Conservation (phyloP, 2,329 filamentous ascomycete species). For the Metarhizium rileyi region DNA sequence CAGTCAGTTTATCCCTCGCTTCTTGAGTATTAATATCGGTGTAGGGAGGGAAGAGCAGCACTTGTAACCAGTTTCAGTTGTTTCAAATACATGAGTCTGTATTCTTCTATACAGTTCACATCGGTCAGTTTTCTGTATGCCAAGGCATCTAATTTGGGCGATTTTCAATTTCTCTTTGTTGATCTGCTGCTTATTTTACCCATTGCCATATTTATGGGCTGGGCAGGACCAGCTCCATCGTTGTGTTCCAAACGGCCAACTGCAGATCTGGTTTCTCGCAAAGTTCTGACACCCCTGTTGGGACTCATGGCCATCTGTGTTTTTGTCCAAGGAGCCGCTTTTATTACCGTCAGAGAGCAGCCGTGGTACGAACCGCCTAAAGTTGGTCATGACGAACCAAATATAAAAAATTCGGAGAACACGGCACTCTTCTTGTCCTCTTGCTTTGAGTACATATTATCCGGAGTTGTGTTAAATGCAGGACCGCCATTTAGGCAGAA, state of each 20-base stretch:
- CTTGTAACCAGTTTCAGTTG: constrained; percentile 98
- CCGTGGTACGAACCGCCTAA: constrained; percentile 80
- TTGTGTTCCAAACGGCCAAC: constrained; percentile 82
- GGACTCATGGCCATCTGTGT: constrained; percentile 83
- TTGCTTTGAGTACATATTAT: constrained; percentile 91
- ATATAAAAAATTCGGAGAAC: constrained; percentile 87
- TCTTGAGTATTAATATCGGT: constrained; percentile 13
- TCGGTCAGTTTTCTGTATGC: constrained; percentile 95
- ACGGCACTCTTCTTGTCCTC: constrained; percentile 82
- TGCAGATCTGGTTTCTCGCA: constrained; percentile 82
- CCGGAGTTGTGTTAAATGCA: constrained; percentile 82
- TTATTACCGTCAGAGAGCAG: constrained; percentile 65
- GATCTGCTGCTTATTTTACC: constrained; percentile 87
- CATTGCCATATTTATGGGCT: constrained; percentile 98
- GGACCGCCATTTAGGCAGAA: constrained; percentile 80
- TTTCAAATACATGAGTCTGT: constrained; percentile 99
- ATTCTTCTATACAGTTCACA: constrained; percentile 98
- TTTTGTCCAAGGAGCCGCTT: constrained; percentile 63
- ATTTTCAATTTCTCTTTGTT: constrained; percentile 97
- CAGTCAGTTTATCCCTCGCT: background rate
- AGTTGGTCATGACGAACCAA: constrained; percentile 67
- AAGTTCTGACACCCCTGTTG: constrained; percentile 80
- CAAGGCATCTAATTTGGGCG: constrained; percentile 84
- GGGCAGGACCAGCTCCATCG: constrained; percentile 73
- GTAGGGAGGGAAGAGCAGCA: constrained; percentile 79